Evolutionary conservation across 2,329 filamentous ascomycete genomes (phyloP).

Genomic region (Fusarium tanahbumbuense): DNA sequence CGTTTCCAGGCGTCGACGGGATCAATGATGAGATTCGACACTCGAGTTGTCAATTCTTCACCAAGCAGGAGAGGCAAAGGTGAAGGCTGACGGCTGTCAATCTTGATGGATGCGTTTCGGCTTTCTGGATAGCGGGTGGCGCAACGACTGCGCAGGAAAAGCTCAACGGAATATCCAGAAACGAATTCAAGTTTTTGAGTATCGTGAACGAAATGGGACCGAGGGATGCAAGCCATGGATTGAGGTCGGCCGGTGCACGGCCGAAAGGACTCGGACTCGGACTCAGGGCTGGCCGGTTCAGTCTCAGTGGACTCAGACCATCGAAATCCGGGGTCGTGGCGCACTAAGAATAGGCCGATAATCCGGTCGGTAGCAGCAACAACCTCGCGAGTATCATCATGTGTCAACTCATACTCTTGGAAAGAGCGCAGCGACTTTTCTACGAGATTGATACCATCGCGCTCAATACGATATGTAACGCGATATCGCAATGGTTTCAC

Average conservation of each 20-base stretch:
- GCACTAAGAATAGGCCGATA: conserved; percentile 62
- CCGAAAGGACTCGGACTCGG: conserved; percentile 54
- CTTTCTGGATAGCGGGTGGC: conserved; percentile 52
- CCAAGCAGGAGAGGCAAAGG: conserved; percentile 60
- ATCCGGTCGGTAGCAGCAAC: conserved; percentile 62
- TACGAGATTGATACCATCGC: conserved; percentile 56
- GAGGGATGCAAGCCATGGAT: conserved; percentile 57
- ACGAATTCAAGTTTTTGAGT: conserved; percentile 46
- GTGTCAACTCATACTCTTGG: conserved; percentile 60
- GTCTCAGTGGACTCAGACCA: conserved; percentile 59
- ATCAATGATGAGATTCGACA: conserved; percentile 56
- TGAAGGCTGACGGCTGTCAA: conserved; percentile 61
- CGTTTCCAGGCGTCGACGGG: conserved; percentile 56
- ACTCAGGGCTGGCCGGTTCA: conserved; percentile 52
- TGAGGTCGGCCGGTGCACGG: conserved; percentile 58
- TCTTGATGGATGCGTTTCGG: conserved; percentile 52
- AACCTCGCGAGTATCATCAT: conserved; percentile 59
- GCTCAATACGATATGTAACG: conserved; percentile 60
- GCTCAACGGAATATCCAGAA: conserved; percentile 62
- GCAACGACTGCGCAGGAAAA: conserved; percentile 59
- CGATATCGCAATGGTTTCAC: conserved; percentile 62
- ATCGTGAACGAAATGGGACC: conserved; percentile 58
- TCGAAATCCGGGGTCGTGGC: conserved; percentile 62
- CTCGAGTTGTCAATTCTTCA: conserved; percentile 61
- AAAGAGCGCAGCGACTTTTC: conserved; percentile 62